Evolutionary conservation across 371 early-diverging fungal genomes (phyloP).

Genomic region (Mortierella sp.): DNA sequence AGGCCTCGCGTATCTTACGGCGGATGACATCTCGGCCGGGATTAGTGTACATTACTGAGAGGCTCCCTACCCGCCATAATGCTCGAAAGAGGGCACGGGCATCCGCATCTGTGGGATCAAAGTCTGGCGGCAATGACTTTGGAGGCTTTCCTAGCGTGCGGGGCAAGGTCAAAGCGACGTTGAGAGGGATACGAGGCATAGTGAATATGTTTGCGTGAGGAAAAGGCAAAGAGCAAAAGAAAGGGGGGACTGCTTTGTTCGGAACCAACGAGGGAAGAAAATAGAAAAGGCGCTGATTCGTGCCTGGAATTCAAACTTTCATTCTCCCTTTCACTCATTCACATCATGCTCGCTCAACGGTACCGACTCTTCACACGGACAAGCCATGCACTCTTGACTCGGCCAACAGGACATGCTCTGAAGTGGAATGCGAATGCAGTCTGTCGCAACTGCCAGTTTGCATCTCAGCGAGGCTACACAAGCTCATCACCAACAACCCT

Average conservation of each 20-base stretch:
- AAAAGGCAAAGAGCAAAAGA: neutral
- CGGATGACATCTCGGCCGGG: constrained; percentile 38
- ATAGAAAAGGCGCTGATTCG: neutral
- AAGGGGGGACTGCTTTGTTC: constrained; percentile 3
- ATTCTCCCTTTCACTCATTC: neutral
- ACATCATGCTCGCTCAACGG: constrained; percentile 38
- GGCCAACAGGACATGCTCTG: neutral
- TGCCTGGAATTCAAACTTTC: neutral
- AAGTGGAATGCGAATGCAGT: neutral
- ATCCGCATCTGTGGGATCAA: constrained; percentile 42
- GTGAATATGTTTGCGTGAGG: neutral
- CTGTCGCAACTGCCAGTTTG: neutral
- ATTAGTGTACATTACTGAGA: constrained; percentile 50
- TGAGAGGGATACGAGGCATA: constrained; percentile 52
- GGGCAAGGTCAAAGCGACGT: constrained; percentile 43
- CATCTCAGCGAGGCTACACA: neutral
- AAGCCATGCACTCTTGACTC: constrained; percentile 10
- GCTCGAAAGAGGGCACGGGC: constrained; percentile 52
- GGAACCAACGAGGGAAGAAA: neutral
- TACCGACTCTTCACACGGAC: constrained; percentile 24
- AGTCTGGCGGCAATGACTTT: constrained; percentile 28
- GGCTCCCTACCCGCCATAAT: constrained; percentile 48
- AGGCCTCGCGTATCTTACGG: constrained; percentile 46
- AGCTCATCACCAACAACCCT: neutral
- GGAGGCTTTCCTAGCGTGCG: constrained; percentile 46